These are phyloP conservation scores for Asterophora lycoperdoides DNA, from an alignment of 768 basidiomycete species.

Conservation along the genomic window DNA sequence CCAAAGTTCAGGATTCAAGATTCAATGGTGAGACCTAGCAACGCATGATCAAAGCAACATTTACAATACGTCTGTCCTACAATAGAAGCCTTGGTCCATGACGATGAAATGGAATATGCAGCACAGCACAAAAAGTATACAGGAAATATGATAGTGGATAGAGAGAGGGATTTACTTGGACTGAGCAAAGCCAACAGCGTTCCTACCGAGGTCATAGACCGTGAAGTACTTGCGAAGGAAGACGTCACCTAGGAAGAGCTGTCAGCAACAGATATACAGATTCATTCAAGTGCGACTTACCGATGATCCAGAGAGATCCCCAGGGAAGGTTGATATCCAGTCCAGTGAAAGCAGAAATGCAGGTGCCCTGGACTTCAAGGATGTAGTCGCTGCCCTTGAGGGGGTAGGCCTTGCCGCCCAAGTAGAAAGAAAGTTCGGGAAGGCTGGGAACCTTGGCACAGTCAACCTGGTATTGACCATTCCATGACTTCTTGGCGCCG, in stretches of 20 bases:
- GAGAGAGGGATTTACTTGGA: slow-evolving; percentile 21
- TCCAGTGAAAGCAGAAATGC: slow-evolving; percentile 90
- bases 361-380: slow-evolving; percentile 85
- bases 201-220: slow-evolving; percentile 75
- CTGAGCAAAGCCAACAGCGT: slow-evolving; percentile 83
- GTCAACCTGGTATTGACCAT: slow-evolving; percentile 90
- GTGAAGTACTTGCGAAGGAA: slow-evolving; percentile 91
- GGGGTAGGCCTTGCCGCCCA: slow-evolving; percentile 74
- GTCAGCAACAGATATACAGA: background rate
- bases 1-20: no score
- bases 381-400: slow-evolving; percentile 86
- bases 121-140: background rate
- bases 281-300: slow-evolving; percentile 35
- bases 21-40: no score
- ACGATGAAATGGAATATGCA: background rate
- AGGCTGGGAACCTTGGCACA: slow-evolving; percentile 81
- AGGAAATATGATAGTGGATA: no score
- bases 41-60: no score
- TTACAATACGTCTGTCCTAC: background rate
- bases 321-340: slow-evolving; percentile 85
- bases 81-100: background rate
- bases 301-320: slow-evolving; percentile 85
- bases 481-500: slow-evolving; percentile 93
- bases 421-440: slow-evolving; percentile 81
- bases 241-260: slow-evolving; percentile 55